Base-by-base conservation (phyloP, 495 filamentous ascomycete species). In the Poronia punctata region DNA sequence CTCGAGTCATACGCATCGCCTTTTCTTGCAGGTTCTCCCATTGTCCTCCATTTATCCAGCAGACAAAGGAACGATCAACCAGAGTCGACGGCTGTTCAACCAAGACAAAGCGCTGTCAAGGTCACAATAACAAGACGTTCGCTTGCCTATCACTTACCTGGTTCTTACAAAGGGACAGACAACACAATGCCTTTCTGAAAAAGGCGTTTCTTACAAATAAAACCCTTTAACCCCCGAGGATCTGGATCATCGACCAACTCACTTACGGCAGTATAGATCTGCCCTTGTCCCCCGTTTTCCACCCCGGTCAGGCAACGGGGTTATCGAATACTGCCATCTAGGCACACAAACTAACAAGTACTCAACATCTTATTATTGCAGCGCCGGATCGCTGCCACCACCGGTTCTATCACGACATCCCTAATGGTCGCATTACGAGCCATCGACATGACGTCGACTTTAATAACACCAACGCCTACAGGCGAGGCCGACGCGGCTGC, bases 311-410 rank as follows among this genome's bases (percentile, higher is more conserved):
- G 41, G 28, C 27, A 28, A 31, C 34, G 36, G 27, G 12, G 34
- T 31, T 35, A 32, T 37, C 38, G 43, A 4, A 23, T 40, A 26
- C 12, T 23, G 22, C 38, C 41, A 46, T 42, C 32, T 30, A 46
- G 46, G 43, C 38, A 44, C 22, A 19, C 15, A 41, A 14, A 35
- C 24, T 22, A n/a, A 43, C 15, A 49, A 24, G 35, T 28, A 37
- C 6, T 23, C 23, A 34, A 22, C 50, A 59, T 59, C 52, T 51
- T 52, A 38, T 50, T 45, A 25, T 39, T 56, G 49, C 35, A 42
- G 44, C 55, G 52, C 47, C 41, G 55, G 55, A 45, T 59, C 52
- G 53, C 55, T 46, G 52, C 52, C 37, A 14, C 56, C 27, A 14
- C 56, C 27, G 52, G 36, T 17, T 33, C 52, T 37, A 32, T 56